Conservation (phyloP, 192 early-diverging fungal species). For the Linnemannia zychae region DNA sequence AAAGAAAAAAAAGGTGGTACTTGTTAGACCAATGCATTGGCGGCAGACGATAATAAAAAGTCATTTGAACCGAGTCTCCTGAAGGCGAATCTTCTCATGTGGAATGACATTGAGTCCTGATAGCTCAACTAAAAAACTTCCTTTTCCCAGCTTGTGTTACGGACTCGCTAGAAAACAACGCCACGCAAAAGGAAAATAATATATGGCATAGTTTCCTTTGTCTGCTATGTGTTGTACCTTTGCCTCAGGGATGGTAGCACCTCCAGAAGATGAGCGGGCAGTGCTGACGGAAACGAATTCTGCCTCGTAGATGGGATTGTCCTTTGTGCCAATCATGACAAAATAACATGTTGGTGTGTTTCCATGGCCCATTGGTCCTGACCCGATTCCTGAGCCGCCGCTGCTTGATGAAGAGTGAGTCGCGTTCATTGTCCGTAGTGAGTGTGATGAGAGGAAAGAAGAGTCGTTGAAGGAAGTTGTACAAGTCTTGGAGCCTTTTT, state of each 20-base stretch:
- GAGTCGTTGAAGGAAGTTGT: too few relatives aligned
- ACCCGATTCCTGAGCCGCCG: slow-evolving; percentile 53
- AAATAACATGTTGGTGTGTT: slow-evolving; percentile 79
- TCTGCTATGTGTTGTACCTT: slow-evolving; percentile 37
- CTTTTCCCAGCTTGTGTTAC: too few relatives aligned
- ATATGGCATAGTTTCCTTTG: too few relatives aligned
- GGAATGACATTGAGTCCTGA: too few relatives aligned
- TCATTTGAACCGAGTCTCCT: too few relatives aligned
- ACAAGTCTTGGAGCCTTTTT: too few relatives aligned
- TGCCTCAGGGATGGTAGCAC: slow-evolving; percentile 49
- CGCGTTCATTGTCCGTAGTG: slow-evolving; percentile 29
- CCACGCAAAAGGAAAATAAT: too few relatives aligned
- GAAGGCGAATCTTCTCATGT: too few relatives aligned
- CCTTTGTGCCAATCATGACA: slow-evolving; percentile 93
- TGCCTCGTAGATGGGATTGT: slow-evolving; percentile 96
- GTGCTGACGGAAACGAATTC: slow-evolving; percentile 75
- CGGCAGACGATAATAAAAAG: background rate
- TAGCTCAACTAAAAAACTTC: too few relatives aligned
- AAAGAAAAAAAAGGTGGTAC: slow-evolving; percentile 3
- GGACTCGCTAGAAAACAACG: too few relatives aligned
- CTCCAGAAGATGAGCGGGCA: slow-evolving; percentile 60
- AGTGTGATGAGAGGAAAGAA: background rate
- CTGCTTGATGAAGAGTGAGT: slow-evolving; percentile 54
- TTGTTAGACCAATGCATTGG: background rate
- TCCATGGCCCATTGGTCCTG: slow-evolving; percentile 22